Evolutionary conservation across 108 stramenopile genomes (phyloP).

Genomic region (Thalassiosira profunda): DNA sequence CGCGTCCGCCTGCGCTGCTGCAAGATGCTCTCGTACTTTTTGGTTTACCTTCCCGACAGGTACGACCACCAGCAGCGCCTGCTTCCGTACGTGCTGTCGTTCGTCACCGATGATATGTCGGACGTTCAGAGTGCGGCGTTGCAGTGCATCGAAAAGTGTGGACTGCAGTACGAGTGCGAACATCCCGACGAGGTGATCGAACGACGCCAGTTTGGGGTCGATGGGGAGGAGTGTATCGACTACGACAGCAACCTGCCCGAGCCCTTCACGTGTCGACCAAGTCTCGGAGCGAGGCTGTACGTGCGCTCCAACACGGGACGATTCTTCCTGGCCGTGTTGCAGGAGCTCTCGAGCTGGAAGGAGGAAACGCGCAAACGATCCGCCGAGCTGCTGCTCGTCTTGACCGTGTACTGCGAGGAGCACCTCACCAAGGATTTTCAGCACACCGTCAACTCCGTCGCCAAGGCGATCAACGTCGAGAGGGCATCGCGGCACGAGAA

Average conservation of each 20-base stretch:
- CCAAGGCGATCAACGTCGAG: constrained; percentile 42
- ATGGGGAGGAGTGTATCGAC: constrained; percentile 69
- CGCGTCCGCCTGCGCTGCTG: constrained; percentile 58
- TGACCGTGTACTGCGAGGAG: constrained; percentile 66
- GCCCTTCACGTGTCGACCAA: constrained; percentile 67
- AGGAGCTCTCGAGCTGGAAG: constrained; percentile 70
- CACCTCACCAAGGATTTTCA: constrained; percentile 61
- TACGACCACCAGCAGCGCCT: constrained; percentile 82
- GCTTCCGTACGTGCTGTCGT: constrained; percentile 77
- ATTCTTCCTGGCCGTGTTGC: constrained; percentile 69
- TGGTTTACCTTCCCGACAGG: constrained; percentile 74
- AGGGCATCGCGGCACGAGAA: background rate
- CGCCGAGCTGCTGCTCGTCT: constrained; percentile 39
- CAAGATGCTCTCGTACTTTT: constrained; percentile 59
- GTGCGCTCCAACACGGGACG: constrained; percentile 69
- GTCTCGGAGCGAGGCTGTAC: constrained; percentile 75
- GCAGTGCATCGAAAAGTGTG: constrained; percentile 57
- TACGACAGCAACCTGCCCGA: constrained; percentile 54
- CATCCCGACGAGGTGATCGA: constrained; percentile 77
- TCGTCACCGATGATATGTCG: constrained; percentile 52
- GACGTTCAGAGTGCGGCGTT: constrained; percentile 22
- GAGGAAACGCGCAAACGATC: constrained; percentile 39
- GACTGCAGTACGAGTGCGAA: constrained; percentile 69
- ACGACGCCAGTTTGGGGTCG: constrained; percentile 73
- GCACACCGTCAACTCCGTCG: constrained; percentile 21